Conservation (phyloP, 495 filamentous ascomycete genomes). For the Antarctomyces pellizariae region DNA sequence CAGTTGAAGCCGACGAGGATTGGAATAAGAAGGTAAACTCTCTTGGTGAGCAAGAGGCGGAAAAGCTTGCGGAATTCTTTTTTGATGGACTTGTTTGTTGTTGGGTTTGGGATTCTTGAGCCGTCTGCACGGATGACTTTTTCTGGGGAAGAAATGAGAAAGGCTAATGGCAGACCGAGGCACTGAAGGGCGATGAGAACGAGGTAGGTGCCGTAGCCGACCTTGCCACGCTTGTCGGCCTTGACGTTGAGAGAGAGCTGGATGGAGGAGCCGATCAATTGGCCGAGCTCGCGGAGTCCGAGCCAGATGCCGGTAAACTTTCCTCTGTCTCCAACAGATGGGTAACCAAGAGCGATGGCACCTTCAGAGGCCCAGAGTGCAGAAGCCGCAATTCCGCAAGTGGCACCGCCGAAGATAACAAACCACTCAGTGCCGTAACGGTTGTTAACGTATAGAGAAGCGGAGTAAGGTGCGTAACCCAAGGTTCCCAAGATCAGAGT, state of each 20-base stretch:
- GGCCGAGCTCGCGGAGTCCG: constrained; percentile 29
- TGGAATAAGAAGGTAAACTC: constrained; percentile 28
- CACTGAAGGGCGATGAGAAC: constrained; percentile 29
- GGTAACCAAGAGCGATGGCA: constrained; percentile 32
- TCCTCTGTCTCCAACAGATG: constrained; percentile 27
- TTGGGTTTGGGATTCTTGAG: constrained; percentile 17
- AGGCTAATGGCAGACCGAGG: constrained; percentile 25
- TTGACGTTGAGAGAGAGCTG: constrained; percentile 28
- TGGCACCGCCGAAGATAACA: constrained; percentile 27
- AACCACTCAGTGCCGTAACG: constrained; percentile 33
- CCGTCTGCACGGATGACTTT: constrained; percentile 29
- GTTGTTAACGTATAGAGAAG: constrained; percentile 33
- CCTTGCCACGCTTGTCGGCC: constrained; percentile 23
- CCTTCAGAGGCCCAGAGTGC: constrained; percentile 34
- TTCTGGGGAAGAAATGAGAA: constrained; percentile 26
- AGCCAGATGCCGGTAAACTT: constrained; percentile 34
- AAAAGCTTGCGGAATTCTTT: constrained; percentile 24
- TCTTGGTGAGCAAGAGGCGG: constrained; percentile 19
- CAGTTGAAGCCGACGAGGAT: constrained; percentile 30
- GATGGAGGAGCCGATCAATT: constrained; percentile 31
- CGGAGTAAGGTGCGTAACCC: constrained; percentile 31
- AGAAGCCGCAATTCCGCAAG: constrained; percentile 30
- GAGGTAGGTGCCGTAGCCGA: constrained; percentile 29
- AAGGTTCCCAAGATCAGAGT: constrained; percentile 30
- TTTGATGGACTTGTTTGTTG: constrained; percentile 18